phyloP scores from a whole-genome alignment of 306 rosid genomes.

The Fragaria ananassa region DNA sequence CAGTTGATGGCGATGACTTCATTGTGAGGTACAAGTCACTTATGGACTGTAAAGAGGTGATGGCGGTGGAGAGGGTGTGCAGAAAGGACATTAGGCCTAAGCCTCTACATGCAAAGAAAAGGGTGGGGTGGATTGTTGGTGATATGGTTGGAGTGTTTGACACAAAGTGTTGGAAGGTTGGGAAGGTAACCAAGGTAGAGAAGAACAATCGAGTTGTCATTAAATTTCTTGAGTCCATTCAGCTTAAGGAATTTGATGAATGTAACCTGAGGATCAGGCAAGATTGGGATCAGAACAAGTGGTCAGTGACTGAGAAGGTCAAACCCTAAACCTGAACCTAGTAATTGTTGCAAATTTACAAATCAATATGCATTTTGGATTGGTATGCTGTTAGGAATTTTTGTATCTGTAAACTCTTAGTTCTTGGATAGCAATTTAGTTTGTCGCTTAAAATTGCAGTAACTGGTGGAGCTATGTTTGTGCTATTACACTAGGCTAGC shows the following conservation, averaged over 20 bases:
- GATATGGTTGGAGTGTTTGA: constrained; percentile 32
- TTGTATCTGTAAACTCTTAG: background rate
- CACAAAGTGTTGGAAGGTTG: background rate
- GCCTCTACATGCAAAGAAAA: constrained; percentile 15
- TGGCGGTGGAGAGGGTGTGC: constrained; percentile 24
- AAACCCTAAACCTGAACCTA: background rate
- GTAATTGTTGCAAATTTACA: background rate
- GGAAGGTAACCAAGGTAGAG: constrained; percentile 27
- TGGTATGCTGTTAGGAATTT: background rate
- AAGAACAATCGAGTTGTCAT: constrained; percentile 20
- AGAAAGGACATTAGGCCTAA: constrained; percentile 20
- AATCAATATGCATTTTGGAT: background rate
- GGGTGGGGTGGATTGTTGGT: constrained; percentile 21
- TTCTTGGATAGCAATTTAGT: background rate
- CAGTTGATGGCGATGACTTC: constrained; percentile 13
- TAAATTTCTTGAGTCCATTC: constrained; percentile 20
- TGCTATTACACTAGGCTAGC: background rate
- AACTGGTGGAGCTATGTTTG: background rate
- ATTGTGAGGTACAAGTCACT: constrained; percentile 20
- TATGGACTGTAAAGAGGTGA: constrained; percentile 7
- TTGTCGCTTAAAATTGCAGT: background rate
- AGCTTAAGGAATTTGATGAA: constrained; percentile 21
- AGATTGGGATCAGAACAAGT: constrained; percentile 26
- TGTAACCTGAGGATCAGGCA: constrained; percentile 20
- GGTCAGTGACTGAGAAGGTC: constrained; percentile 25